Conservation (phyloP, 768 basidiomycete genomes). For the Sporobolomyces pararoseus region DNA sequence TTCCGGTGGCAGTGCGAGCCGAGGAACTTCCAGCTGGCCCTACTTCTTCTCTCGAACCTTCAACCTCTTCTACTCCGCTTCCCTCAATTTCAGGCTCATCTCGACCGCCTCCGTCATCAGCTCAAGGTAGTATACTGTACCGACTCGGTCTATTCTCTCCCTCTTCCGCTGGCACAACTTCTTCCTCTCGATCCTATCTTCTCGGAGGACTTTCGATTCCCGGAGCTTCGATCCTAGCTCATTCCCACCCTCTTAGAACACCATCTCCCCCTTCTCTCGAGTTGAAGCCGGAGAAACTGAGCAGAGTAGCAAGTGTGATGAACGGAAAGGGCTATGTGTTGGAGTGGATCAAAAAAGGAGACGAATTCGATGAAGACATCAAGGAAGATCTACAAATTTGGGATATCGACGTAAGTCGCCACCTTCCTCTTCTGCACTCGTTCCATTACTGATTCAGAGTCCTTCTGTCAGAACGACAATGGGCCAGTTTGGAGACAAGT, state of each 20-base stretch:
- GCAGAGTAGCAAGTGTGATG: not conserved
- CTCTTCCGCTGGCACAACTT: not conserved
- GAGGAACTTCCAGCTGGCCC: too few species aligned
- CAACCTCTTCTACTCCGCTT: too few species aligned
- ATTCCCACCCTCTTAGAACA: not conserved
- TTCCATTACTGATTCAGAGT: not conserved
- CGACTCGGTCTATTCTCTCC: constrained; percentile 11
- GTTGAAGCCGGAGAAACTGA: not conserved
- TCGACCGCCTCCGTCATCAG: too few species aligned
- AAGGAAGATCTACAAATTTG: constrained; percentile 27
- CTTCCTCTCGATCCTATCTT: not conserved
- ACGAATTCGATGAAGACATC: constrained; percentile 20
- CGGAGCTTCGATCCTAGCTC: constrained; percentile 28
- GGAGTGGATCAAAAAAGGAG: constrained; percentile 35
- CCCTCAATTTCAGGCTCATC: too few species aligned
- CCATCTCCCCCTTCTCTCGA: not conserved
- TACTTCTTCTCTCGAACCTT: too few species aligned
- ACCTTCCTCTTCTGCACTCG: not conserved
- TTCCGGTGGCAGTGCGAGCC: too few species aligned
- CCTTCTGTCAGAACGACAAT: not conserved
- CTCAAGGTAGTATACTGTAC: constrained; percentile 10
- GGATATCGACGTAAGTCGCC: constrained; percentile 42
- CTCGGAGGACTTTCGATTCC: constrained; percentile 14
- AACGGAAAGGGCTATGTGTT: constrained; percentile 1
- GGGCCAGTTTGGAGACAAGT: constrained; percentile 63